A percentile compares a stretch with the other conserved stretches of the same genome.
These are phyloP conservation scores for Babjeviella inositovora DNA, from an alignment of 805 yeast genomes.

Conservation along the genomic window DNA sequence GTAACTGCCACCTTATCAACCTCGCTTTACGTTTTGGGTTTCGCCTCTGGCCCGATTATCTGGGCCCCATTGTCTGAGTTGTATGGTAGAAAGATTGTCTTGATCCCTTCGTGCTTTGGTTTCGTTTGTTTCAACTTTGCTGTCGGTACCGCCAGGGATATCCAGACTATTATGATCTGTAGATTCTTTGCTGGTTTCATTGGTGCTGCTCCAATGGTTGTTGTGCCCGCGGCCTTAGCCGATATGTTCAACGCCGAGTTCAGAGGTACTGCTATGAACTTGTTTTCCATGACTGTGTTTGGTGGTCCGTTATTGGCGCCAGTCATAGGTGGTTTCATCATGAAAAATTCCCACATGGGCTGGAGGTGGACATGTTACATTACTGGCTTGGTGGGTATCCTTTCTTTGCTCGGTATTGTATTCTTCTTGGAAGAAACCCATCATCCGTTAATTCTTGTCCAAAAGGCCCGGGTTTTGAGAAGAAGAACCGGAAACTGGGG, in stretches of 20 bases:
- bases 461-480: conserved; percentile 49
- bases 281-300: conserved; percentile 62
- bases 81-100: conserved; percentile 51
- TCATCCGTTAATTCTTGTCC: conserved; percentile 46
- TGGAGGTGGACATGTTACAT: conserved; percentile 80
- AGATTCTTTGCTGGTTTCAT: conserved; percentile 69
- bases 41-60: conserved; percentile 81
- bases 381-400: conserved; percentile 42
- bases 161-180: conserved; percentile 63
- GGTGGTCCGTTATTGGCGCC: conserved; percentile 78
- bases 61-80: conserved; percentile 86
- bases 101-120: conserved; percentile 39
- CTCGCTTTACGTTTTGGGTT: conserved; percentile 79
- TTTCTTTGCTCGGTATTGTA: conserved; percentile 18
- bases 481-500: conserved; percentile 70
- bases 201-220: conserved; percentile 78
- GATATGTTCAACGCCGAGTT: conserved; percentile 53
- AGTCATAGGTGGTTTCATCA: conserved; percentile 56
- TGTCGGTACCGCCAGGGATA: conserved; percentile 60
- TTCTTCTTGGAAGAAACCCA: conserved; percentile 54
- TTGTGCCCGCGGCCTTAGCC: conserved; percentile 76
- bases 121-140: conserved; percentile 52
- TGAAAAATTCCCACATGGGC: conserved; percentile 36
- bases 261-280: conserved; percentile 64
- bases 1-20: conserved; percentile 66